Evolutionary conservation across 495 filamentous ascomycete genomes (phyloP).

Genomic region (Cercophora sp.): DNA sequence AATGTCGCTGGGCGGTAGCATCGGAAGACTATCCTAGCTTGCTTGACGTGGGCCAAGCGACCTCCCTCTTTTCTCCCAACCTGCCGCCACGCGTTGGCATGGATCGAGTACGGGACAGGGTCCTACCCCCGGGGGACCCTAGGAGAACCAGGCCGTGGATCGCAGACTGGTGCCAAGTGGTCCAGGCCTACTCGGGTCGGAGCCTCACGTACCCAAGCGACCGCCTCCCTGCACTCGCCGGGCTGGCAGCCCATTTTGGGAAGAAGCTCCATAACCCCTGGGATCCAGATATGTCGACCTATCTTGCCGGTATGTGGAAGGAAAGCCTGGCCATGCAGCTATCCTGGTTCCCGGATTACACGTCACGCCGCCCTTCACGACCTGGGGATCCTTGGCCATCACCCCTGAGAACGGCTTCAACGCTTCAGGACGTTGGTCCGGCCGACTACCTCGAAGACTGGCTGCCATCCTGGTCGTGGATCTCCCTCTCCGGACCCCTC

Average conservation of each 20-base stretch:
- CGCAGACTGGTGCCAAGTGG: not conserved
- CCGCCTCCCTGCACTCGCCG: slow-evolving; percentile 1
- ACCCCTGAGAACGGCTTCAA: not conserved
- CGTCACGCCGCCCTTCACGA: not conserved
- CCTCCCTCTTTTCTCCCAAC: not conserved
- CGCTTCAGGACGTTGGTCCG: not conserved
- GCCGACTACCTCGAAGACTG: not conserved
- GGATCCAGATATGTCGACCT: not conserved
- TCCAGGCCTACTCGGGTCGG: not conserved
- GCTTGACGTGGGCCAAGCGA: not conserved
- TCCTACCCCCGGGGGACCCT: not conserved
- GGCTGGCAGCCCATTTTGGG: not conserved
- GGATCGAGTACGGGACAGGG: not conserved
- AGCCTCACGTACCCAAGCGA: not conserved
- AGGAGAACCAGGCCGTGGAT: not conserved
- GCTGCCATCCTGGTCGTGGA: slow-evolving; percentile 5
- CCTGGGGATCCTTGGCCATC: not conserved
- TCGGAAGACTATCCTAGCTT: not conserved
- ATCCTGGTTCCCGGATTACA: slow-evolving; percentile 1
- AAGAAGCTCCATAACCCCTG: not conserved
- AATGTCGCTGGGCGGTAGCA: not conserved
- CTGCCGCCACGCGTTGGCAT: not conserved
- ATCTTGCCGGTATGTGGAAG: not conserved
- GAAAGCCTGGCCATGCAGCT: not conserved
- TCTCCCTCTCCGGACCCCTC: not conserved